Evolutionary conservation across 2,329 filamentous ascomycete species (phyloP).

Genomic region (Verticillium alfalfae): DNA sequence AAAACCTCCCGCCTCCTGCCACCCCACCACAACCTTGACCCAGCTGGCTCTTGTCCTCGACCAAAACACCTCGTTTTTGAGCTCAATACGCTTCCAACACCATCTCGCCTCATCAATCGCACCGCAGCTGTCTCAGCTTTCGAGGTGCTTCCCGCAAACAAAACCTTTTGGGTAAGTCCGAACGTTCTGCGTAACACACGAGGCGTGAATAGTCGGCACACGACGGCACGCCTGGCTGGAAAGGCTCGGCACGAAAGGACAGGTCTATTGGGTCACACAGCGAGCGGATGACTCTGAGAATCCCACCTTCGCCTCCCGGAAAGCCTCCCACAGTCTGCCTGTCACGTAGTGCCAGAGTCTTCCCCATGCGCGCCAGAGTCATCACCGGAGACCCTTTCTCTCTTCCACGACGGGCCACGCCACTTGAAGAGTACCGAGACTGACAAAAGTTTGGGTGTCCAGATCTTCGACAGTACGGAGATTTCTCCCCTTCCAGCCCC

Average conservation of each 20-base stretch:
- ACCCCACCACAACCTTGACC: background rate
- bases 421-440: background rate
- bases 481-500: slow-evolving; percentile 4
- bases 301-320: too few relatives aligned
- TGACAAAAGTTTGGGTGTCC: background rate
- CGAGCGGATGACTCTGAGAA: background rate
- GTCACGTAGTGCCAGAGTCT: background rate
- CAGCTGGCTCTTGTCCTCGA: background rate
- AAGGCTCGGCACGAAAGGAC: background rate
- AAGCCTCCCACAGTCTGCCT: background rate
- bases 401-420: background rate
- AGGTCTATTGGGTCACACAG: too few relatives aligned
- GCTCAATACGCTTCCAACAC: background rate
- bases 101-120: background rate
- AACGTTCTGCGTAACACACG: background rate
- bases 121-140: background rate
- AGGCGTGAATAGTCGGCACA: background rate
- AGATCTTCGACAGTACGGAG: slow-evolving; percentile 11
- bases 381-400: background rate
- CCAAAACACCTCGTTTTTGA: background rate
- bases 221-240: background rate
- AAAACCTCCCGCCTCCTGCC: background rate
- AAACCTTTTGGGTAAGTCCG: background rate
- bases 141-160: background rate
- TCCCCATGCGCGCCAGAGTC: background rate